Base-by-base conservation (phyloP, 306 rosid genomes). In the Cicer judaicum region DNA sequence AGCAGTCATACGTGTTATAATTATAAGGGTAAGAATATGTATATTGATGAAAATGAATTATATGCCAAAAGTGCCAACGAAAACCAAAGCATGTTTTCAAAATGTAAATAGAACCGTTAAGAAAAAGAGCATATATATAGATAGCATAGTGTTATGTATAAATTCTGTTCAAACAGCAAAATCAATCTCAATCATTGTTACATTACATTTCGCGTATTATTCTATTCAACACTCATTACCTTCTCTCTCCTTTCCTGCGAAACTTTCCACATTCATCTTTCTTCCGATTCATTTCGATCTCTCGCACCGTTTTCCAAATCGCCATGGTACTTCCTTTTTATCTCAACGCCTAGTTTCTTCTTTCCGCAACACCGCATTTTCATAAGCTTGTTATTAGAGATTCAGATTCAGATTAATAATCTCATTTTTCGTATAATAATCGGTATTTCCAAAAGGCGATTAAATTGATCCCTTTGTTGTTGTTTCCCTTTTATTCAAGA, bases 261-360 rank as follows among this genome's bases (percentile, higher is more conserved):
- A 19, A 38, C 18, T 49, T 46, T 16, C 13, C n/a, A 12, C 63
- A 3, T 77, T 68, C 60, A 10, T 64, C 73, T 52, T 44, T 76
- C 34, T 41, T 16, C 11, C 68, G 46, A 21, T 16, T 55, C 62
- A 19, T 38, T 46, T 68, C 62, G 48, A 64, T 64, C 55, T 54
- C 68, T 47, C 64, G 1, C 68, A 10, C 16, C 59, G 14, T 46
- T 78, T 36, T n/a, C 24, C 15, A 15, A 74, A 63, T 75, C 53
- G 13, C 14, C 67, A 73, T 77, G 85, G 83, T 77, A 38, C 24
- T 55, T 67, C 61, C 54, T 48, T 65, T 76, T 46, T n/a, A 29
- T 34, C 69, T 2, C 59, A 14, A 14, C 55, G 39, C 4, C 1
- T 9, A 18, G 50, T 74, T 60, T 34, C 5, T 34, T 18, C 47